Percentiles rank a stretch among this genome's conserved stretches.
Evolutionary conservation across 2,329 filamentous ascomycete genomes (phyloP).

Genomic region (Phialophora tarda): DNA sequence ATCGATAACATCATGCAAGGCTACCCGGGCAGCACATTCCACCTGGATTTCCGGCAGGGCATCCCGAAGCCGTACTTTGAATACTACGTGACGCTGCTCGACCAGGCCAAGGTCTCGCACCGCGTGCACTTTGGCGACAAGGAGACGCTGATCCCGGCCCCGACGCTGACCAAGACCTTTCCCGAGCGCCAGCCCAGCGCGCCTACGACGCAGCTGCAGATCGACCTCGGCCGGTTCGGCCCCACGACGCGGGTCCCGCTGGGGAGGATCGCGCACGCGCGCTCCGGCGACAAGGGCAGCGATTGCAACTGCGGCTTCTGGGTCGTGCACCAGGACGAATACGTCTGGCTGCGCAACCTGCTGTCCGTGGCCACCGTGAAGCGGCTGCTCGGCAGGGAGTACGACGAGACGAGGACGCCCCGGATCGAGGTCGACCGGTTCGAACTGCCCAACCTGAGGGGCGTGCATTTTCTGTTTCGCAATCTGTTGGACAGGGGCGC

Average conservation of each 20-base stretch:
- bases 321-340: slow-evolving; percentile 43
- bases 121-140: slow-evolving; percentile 40
- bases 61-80: slow-evolving; percentile 47
- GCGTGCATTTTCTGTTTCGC: slow-evolving; percentile 49
- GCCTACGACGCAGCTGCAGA: slow-evolving; percentile 34
- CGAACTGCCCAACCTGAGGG: slow-evolving; percentile 52
- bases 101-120: slow-evolving; percentile 41
- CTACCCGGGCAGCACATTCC: slow-evolving; percentile 48
- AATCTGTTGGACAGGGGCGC: slow-evolving; percentile 48
- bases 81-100: slow-evolving; percentile 43
- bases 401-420: slow-evolving; percentile 39
- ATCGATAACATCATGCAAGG: slow-evolving; percentile 49
- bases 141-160: slow-evolving; percentile 39
- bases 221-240: slow-evolving; percentile 40
- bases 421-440: slow-evolving; percentile 52
- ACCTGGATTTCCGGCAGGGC: slow-evolving; percentile 45
- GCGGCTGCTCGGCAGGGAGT: slow-evolving; percentile 48
- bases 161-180: slow-evolving; percentile 38
- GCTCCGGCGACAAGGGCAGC: slow-evolving; percentile 46
- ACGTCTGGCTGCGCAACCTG: slow-evolving; percentile 41
- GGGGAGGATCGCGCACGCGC: slow-evolving; percentile 45
- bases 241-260: slow-evolving; percentile 42
- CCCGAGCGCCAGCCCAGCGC: slow-evolving; percentile 39
- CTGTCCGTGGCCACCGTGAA: slow-evolving; percentile 37
- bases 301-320: slow-evolving; percentile 49